Base-by-base conservation (phyloP, 345 rosid genomes). In the Cardamine resedifolia region DNA sequence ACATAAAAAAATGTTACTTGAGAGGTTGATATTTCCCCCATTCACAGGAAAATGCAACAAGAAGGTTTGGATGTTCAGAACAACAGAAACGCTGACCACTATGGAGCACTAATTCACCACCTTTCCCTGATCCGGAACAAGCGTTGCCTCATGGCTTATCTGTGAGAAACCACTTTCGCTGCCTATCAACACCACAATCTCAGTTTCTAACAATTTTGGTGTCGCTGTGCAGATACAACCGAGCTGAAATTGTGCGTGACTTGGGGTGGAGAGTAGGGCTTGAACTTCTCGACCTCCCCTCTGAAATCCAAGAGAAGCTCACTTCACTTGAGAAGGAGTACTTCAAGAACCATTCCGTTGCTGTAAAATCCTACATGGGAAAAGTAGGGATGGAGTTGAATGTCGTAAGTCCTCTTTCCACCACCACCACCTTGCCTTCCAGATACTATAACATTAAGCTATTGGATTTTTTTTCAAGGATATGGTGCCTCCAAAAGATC, bases 401-500 rank as follows among this genome's bases (percentile, higher is more conserved):
- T 56, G 92, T 93, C 82, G 97, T 93, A 85, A 79, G 71, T 51
- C 14, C 31, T 64, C 70, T 58, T 31, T 56, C 41, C 21, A 58
- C 31, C 34, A 57, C 57, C n/a, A n/a, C n/a, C n/a, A n/a, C n/a
- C n/a, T n/a, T n/a, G n/a, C n/a, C n/a, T n/a, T n/a, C n/a, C n/a
- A n/a, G n/a, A n/a, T n/a, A n/a, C n/a, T n/a, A n/a, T n/a, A n/a
- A n/a, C n/a, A n/a, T n/a, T n/a, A n/a, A n/a, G n/a, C 19, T 4
- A 5, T 5, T 47, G 10, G 44, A 23, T 33, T 45, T 10, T 24
- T 58, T n/a, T 44, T 14, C 49, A 78, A 94, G 98, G 98, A 89
- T 78, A 89, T 87, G 93, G 98, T 94, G 72, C 96, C 98, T 14
- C 96, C 97, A 4, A 94, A 94, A 75, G 98, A 94, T 77, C 96